Conservation (phyloP, 208 protist genomes). For the Leishmania tropica region DNA sequence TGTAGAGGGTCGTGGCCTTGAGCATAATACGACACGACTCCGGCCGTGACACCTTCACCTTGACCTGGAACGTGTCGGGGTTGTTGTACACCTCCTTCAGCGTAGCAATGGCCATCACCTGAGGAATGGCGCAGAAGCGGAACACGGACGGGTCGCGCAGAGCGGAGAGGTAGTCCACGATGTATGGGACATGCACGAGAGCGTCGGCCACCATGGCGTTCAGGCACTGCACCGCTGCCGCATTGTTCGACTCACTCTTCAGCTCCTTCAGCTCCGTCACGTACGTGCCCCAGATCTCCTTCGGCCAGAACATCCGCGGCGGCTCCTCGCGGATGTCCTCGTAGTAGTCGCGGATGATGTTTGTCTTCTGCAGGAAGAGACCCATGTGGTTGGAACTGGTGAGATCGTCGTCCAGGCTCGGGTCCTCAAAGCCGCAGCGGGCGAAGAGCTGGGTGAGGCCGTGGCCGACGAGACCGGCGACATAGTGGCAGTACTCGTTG, state of each 20-base stretch:
- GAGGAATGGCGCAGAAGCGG: slow-evolving; percentile 97
- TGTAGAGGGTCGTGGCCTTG: slow-evolving; percentile 42
- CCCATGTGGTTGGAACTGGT: slow-evolving; percentile 94
- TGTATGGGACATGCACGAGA: slow-evolving; percentile 86
- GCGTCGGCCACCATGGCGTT: slow-evolving; percentile 96
- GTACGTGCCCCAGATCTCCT: slow-evolving; percentile 87
- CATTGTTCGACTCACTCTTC: slow-evolving; percentile 40
- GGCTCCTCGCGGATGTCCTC: slow-evolving; percentile 94
- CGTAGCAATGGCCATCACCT: slow-evolving; percentile 97
- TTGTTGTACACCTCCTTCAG: slow-evolving; percentile 95
- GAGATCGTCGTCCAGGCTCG: slow-evolving; percentile 56
- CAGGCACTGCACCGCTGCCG: slow-evolving; percentile 84
- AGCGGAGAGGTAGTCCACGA: slow-evolving; percentile 86
- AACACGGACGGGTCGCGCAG: slow-evolving; percentile 89
- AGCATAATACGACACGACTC: slow-evolving; percentile 68
- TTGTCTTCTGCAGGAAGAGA: slow-evolving; percentile 98
- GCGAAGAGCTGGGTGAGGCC: slow-evolving; percentile 94
- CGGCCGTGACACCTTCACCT: slow-evolving; percentile 94
- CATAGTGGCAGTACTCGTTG: slow-evolving; percentile 97
- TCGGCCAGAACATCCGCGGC: slow-evolving; percentile 95
- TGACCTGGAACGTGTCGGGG: slow-evolving; percentile 85
- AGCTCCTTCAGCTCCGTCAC: slow-evolving; percentile 71
- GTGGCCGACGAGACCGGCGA: slow-evolving; percentile 97
- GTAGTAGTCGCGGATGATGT: slow-evolving; percentile 98
- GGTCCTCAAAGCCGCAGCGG: slow-evolving; percentile 82